Conservation (phyloP, 2,329 filamentous ascomycete species). For the Hawksworthiomyces lignivorus region DNA sequence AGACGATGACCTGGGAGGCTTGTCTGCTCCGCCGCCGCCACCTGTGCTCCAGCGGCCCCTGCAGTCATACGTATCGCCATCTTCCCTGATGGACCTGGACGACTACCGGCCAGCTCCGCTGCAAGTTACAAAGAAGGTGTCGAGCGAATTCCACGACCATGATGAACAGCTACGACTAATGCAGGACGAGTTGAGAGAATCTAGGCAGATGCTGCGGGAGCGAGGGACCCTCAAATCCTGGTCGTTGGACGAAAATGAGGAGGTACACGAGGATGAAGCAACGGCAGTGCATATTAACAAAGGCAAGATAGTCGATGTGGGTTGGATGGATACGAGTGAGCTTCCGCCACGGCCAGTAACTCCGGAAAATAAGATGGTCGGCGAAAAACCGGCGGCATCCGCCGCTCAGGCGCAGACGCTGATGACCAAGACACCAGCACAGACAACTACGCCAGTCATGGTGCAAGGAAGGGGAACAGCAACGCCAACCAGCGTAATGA, state of each 20-base stretch:
- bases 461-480: too few species aligned
- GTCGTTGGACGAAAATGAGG: not conserved
- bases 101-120: too few species aligned
- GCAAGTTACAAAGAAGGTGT: too few species aligned
- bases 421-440: too few species aligned
- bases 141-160: not conserved
- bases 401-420: slow-evolving; percentile 1
- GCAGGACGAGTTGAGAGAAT: slow-evolving; percentile 10
- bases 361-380: too few species aligned
- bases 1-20: not conserved
- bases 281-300: slow-evolving; percentile 3
- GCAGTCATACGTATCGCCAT: slow-evolving; percentile 5
- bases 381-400: too few species aligned
- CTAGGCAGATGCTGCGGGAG: too few species aligned
- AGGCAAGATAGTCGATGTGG: slow-evolving; percentile 4
- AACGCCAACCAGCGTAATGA: not conserved
- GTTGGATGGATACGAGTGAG: slow-evolving; percentile 2
- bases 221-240: too few species aligned
- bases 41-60: slow-evolving; percentile 4
- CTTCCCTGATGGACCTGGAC: not conserved
- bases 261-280: slow-evolving; percentile 4
- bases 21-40: slow-evolving; percentile 8
- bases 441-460: not conserved
- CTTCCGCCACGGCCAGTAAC: slow-evolving; percentile 4
- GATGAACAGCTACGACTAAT: slow-evolving; percentile 9